These are phyloP conservation scores for Fusarium nisikadoi DNA, from an alignment of 2,329 filamentous ascomycete species.

Conservation along the genomic window DNA sequence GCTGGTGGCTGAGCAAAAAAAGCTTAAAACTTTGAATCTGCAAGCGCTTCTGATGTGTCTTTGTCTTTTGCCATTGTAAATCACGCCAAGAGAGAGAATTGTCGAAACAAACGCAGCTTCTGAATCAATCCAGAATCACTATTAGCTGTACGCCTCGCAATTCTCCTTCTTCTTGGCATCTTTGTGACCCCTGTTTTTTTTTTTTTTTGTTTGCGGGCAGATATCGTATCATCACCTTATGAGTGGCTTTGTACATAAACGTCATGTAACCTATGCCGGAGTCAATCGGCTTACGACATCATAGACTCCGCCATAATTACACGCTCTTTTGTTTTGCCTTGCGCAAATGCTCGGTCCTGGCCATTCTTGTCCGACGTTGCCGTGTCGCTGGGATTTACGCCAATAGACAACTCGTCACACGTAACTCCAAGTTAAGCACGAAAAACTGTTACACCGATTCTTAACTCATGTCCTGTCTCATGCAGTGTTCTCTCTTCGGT, in stretches of 20 bases:
- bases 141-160: background rate
- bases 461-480: background rate
- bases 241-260: background rate
- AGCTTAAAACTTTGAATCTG: slow-evolving; percentile 31
- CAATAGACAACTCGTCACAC: slow-evolving; percentile 1
- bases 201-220: background rate
- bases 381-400: slow-evolving; percentile 7
- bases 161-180: slow-evolving; percentile 1
- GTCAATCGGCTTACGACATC: slow-evolving; percentile 10
- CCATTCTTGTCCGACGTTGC: slow-evolving; percentile 18
- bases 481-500: background rate
- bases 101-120: background rate
- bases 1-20: slow-evolving; percentile 28
- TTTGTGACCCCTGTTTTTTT: background rate
- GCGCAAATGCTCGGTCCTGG: background rate
- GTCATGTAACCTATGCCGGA: background rate
- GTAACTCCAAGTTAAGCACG: background rate
- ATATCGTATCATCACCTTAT: background rate
- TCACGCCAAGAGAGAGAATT: background rate
- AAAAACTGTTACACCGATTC: background rate
- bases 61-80: background rate
- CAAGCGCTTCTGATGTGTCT: background rate
- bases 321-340: slow-evolving; percentile 1
- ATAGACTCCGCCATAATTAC: slow-evolving; percentile 7
- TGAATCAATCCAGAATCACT: background rate